phyloP scores from a whole-genome alignment of 257 asterid species.

The Solanum ossicruentum region DNA sequence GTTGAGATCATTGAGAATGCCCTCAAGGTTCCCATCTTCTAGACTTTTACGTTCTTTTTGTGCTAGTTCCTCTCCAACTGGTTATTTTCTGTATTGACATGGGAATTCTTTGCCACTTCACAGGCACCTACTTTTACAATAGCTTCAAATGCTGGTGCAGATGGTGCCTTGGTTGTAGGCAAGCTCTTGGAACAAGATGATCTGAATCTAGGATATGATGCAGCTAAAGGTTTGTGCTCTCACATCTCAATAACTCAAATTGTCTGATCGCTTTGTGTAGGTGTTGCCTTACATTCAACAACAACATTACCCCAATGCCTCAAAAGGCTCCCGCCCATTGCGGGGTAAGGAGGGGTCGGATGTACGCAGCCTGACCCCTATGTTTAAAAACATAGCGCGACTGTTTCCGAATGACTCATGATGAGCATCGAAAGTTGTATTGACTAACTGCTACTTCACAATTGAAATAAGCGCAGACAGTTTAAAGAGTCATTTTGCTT shows the following conservation, averaged over 20 bases:
- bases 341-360: too few species aligned
- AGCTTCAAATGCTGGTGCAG: constrained; percentile 80
- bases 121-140: constrained; percentile 75
- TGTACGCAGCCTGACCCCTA: too few species aligned
- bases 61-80: neutral
- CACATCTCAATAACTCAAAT: neutral
- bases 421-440: too few species aligned
- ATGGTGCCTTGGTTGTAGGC: constrained; percentile 55
- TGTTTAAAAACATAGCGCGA: too few species aligned
- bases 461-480: too few species aligned
- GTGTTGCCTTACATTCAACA: neutral
- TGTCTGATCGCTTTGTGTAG: neutral
- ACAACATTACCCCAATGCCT: too few species aligned
- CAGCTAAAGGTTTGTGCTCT: constrained; percentile 63
- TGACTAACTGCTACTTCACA: too few species aligned
- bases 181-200: constrained; percentile 75
- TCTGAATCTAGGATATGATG: constrained; percentile 64
- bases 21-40: constrained; percentile 46
- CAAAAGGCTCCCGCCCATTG: too few species aligned
- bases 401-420: too few species aligned
- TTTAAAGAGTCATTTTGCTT: too few species aligned
- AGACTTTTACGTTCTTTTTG: neutral
- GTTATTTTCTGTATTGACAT: constrained; percentile 1
- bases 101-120: constrained; percentile 2
- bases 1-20: constrained; percentile 67